Evolutionary conservation across 1,284 basidiomycete species (phyloP).

Genomic region (Rhodotorula sp.): DNA sequence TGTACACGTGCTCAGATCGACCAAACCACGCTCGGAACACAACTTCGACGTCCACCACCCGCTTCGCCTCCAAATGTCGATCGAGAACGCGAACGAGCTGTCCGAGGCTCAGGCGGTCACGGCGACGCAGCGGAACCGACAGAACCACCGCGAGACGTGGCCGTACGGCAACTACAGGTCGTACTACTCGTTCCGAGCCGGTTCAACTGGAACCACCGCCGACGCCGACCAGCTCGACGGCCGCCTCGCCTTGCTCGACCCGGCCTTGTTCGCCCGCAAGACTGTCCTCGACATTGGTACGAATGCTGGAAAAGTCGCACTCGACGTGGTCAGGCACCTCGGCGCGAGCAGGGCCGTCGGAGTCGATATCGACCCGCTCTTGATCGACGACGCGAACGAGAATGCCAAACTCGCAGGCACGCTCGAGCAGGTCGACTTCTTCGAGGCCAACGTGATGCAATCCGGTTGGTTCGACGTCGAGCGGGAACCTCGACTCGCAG

Average conservation of each 20-base stretch:
- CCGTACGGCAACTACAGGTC: slow-evolving; percentile 34
- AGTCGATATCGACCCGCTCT: slow-evolving; percentile 36
- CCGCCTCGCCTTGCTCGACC: slow-evolving; percentile 30
- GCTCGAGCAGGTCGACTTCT: slow-evolving; percentile 12
- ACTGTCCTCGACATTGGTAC: slow-evolving; percentile 40
- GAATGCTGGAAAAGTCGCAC: slow-evolving; percentile 39
- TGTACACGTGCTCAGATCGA: too few species aligned
- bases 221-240: slow-evolving; percentile 5
- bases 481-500: background rate
- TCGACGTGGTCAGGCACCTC: slow-evolving; percentile 22
- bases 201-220: slow-evolving; percentile 8
- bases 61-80: too few species aligned
- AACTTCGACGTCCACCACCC: too few species aligned
- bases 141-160: slow-evolving; percentile 20
- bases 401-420: background rate
- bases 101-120: background rate
- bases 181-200: slow-evolving; percentile 34
- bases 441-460: slow-evolving; percentile 23
- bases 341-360: slow-evolving; percentile 16
- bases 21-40: too few species aligned
- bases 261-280: slow-evolving; percentile 22
- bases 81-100: too few species aligned
- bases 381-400: slow-evolving; percentile 25
- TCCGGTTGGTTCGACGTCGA: slow-evolving; percentile 8
- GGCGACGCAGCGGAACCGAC: slow-evolving; percentile 9